Evolutionary conservation across 495 filamentous ascomycete genomes (phyloP), one percentile per base, ranked within the genome.

Genomic region (Pseudevernia furfuracea): DNA sequence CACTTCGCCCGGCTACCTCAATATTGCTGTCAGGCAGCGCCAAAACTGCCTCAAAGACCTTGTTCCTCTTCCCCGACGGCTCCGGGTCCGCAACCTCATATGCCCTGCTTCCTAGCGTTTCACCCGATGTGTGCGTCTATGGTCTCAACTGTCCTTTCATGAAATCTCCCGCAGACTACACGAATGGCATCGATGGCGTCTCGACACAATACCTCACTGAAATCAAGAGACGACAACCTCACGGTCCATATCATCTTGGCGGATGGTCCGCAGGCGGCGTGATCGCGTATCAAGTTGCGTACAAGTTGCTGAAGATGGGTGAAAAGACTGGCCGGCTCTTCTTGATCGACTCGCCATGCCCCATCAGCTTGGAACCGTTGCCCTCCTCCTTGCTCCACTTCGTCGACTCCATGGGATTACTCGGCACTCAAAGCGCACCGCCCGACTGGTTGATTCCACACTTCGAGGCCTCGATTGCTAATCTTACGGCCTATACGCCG

Each of bases 261-360:
- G 87, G 81, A 21, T 96, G 91, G 91, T 90, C 87, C 30, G 90
- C 90, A 12, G 91, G 91, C 61, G 91, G 91, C 56, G 88, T 94
- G 34, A 85, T 90, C 67, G 91, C 92, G 36, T 96, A 90, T 72
- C 90, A 94, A 71, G 87, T 89, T 34, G 84, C 85, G 34, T 83
- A 84, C 60, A 84, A 90, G 64, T 79, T 95, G 0, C 63, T 74
- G 17, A 34, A 37, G 6, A 77, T 80, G 21, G 85, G 85, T 30
- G 88, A 92, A 43, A 53, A 63, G 6, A 87, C 94, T 46, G 86
- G 87, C 58, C 79, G 85, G 57, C 84, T 96, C 9, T 76, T 96
- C 58, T 79, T 96, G 48, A 84, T 96, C 61, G 91, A 96, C 73
- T 85, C 90, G 0, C 91, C 91, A 1, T 90, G 85, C 75, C 90